Evolutionary conservation across 129 eudicot species (phyloP).

Genomic region (Tagetes patula): DNA sequence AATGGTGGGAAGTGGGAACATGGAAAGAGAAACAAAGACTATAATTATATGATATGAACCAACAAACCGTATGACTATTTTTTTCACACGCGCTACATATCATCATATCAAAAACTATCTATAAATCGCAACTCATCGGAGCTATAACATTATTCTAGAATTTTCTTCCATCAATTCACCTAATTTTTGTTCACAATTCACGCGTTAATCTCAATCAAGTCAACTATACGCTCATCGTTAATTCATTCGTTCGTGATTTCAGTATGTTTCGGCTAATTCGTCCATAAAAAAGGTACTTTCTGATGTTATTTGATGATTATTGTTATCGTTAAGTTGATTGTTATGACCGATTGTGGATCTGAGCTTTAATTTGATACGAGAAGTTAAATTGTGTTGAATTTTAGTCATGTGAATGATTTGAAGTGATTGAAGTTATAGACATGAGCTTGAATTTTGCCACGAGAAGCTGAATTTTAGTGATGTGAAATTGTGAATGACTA

Average conservation of each 20-base stretch:
- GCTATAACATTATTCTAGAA: neutral
- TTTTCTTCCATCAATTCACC: neutral
- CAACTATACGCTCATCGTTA: neutral
- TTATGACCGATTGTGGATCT: constrained; percentile 9
- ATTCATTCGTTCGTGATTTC: no score
- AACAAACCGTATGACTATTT: constrained; percentile 22
- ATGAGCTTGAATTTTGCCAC: constrained; percentile 28
- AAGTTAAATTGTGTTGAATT: neutral
- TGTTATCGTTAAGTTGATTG: neutral
- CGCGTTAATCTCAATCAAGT: constrained; percentile 3
- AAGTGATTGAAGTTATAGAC: neutral
- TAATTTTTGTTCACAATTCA: neutral
- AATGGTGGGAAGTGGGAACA: constrained; percentile 48
- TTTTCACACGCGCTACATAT: constrained; percentile 9
- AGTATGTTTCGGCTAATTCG: neutral
- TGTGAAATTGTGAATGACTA: neutral
- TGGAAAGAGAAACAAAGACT: neutral
- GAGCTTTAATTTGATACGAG: constrained; percentile 26
- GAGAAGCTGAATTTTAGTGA: constrained; percentile 3
- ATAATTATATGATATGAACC: neutral
- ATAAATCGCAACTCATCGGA: constrained; percentile 2
- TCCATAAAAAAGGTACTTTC: constrained; percentile 21
- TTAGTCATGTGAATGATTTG: neutral
- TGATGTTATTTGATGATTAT: neutral
- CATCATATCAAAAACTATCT: neutral